Evolutionary conservation across 2,329 filamentous ascomycete species (phyloP), one percentile per base, ranked within the genome.

Genomic region (Penicillium sp.): DNA sequence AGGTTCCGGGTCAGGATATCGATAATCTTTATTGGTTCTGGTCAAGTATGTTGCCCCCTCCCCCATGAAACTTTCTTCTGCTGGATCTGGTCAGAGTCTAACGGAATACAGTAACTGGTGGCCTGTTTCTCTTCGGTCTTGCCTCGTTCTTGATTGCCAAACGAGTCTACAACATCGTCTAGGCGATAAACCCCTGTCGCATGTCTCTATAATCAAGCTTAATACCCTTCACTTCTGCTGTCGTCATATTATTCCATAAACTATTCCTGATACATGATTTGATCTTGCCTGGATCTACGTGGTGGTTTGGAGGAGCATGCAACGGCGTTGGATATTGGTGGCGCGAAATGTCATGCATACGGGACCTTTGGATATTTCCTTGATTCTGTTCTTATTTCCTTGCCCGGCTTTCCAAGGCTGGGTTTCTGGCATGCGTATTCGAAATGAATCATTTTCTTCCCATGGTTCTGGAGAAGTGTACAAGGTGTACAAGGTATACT

Each of bases 1-100:
- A 90, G 79, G 94, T 99, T 0, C 94, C 94, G 0, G 94, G 94
- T 1, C 93, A 97, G 71, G 87, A 93, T 42, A 77, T 85, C 53
- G 90, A 95, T 59, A 88, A 88, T 64, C 74, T 93, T 47, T 78
- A 76, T 23, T 94, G 89, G 89, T 94, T 92, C 70, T 84, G 80
- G 69, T 84, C 79, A 15, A 79, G 75, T 78, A 71, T 51, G 70
- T 63, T 33, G 47, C 48, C 21, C 21, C 48, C 53, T 45, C 18
- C 48, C 43, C 9, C 29, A 26, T 28, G 42, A 51, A 31, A 4
- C n/a, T 21, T 23, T 39, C 18, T 26, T 3, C 1, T 26, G 5
- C 6, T 26, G 24, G 16, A 15, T 42, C 43, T 21, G 28, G 16
- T 53, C 26, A 7, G 16, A 18, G 28, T 26, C 48, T 56, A 58